Evolutionary conservation across 2,329 filamentous ascomycete species (phyloP), one percentile per base, ranked within the genome.

Genomic region (Escovopsis sp.): DNA sequence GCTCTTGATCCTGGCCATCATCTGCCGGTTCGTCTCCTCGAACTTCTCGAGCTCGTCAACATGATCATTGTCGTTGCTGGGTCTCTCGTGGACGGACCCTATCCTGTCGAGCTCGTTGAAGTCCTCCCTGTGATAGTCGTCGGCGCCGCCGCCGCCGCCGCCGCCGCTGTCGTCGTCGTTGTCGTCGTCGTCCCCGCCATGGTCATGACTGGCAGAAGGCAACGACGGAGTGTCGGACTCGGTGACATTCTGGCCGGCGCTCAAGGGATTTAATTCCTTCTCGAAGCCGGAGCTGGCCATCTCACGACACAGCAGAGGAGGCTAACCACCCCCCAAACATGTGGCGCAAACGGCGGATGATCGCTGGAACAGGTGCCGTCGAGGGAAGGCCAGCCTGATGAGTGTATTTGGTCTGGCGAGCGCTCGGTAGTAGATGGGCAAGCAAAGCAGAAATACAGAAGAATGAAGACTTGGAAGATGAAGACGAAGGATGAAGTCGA

Each of bases 1-100:
- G 49, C 71, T 79, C 48, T 65, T 66, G 26, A 67, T 67, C 28
- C 30, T 32, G 28, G 28, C 4, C 8, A 32, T 11, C 8, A 11
- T 11, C 28, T 32, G 28, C 45, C 44, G 7, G 49, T 47, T 4
- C 62, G 51, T 6, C 30, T 36, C 19, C 19, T 15, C 34, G 34
- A 32, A 32, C 2, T 36, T 12, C 34, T 36, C 34, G 34, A 36
- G 34, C 19, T 36, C n/a, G 9, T 36, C 9, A 12, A 11, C 19
- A 9, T 12, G 34, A 10, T 28, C 12, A 19, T 39, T 26, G 37
- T 39, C 37, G 28, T 26, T 28, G 37, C n/a, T n/a, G 28, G 37
- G 19, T 30, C 28, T 28, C 37, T 37, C 15, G 28, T 32, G 28
- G 3, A 32, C 8, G 8, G 28, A 32, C 8, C 28, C 28, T 32